Percentiles rank a stretch among this genome's conserved stretches.
phyloP scores from a whole-genome alignment of 192 early-diverging fungal species.

The Dimargaris cristalligena region DNA sequence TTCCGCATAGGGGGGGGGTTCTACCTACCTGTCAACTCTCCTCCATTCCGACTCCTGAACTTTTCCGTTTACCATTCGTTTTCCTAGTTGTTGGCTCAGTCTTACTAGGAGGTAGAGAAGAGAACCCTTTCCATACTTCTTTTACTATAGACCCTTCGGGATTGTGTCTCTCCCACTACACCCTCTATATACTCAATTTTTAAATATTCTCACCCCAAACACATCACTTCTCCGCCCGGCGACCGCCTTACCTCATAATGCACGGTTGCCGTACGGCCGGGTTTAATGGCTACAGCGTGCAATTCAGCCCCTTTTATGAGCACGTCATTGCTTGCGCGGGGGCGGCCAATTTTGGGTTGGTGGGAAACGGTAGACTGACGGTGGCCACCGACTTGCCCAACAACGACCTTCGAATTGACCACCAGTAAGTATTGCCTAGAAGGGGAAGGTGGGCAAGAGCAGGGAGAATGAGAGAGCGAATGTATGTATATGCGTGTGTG shows the following conservation, averaged over 20 bases:
- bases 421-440: conserved; percentile 47
- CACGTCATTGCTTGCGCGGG: conserved; percentile 69
- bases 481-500: conserved; percentile 10
- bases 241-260: not conserved
- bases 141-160: too few species aligned
- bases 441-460: not conserved
- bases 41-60: too few species aligned
- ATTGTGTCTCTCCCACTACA: too few species aligned
- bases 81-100: too few species aligned
- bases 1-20: too few species aligned
- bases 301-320: conserved; percentile 93
- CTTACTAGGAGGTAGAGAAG: too few species aligned
- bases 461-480: not conserved
- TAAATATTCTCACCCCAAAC: too few species aligned
- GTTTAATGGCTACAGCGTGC: conserved; percentile 81
- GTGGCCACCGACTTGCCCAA: conserved; percentile 18
- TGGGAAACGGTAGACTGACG: conserved; percentile 80
- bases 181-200: too few species aligned
- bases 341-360: conserved; percentile 91
- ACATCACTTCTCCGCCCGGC: too few species aligned
- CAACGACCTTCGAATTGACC: conserved; percentile 24
- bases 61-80: too few species aligned
- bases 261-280: conserved; percentile 41
- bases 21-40: too few species aligned
- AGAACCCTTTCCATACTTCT: too few species aligned